A percentile compares a stretch with the other conserved stretches of the same genome.
phyloP scores from a whole-genome alignment of 148 eudicot genomes.

The Dysphania ambrosioides region DNA sequence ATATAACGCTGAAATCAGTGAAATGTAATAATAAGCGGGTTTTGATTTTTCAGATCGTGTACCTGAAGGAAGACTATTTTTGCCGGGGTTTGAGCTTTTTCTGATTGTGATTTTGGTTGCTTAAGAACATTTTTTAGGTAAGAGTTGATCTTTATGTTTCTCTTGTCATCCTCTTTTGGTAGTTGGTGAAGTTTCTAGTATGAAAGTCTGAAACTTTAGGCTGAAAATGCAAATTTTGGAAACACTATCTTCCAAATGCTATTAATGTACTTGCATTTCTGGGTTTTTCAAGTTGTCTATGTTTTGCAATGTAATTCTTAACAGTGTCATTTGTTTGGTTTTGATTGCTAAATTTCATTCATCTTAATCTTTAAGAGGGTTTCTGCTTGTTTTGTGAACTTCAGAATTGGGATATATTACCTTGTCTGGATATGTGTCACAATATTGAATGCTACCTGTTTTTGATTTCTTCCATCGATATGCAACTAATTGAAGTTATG shows the following conservation, averaged over 20 bases:
- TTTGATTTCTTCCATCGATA: no score
- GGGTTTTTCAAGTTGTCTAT: not conserved
- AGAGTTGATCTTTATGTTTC: not conserved
- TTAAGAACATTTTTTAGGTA: not conserved
- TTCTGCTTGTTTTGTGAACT: no score
- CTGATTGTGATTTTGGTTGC: slow-evolving; percentile 11
- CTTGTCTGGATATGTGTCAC: not conserved
- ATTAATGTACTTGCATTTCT: no score
- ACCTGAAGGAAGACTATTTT: slow-evolving; percentile 13
- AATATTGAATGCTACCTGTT: not conserved
- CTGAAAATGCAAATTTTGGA: no score
- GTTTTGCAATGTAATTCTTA: no score
- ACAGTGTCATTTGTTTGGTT: not conserved
- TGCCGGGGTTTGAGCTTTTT: slow-evolving; percentile 15
- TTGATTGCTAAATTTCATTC: not conserved
- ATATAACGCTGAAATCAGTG: not conserved
- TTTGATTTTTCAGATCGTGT: slow-evolving; percentile 18
- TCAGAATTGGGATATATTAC: not conserved
- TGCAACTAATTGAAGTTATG: no score
- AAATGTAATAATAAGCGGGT: not conserved
- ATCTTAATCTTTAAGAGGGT: no score
- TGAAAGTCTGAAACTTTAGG: no score
- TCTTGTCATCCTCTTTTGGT: no score
- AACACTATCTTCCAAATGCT: no score
- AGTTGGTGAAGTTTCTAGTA: no score